These are phyloP conservation scores for Elaeagnus macrophylla DNA, from an alignment of 306 rosid genomes.

Conservation along the genomic window DNA sequence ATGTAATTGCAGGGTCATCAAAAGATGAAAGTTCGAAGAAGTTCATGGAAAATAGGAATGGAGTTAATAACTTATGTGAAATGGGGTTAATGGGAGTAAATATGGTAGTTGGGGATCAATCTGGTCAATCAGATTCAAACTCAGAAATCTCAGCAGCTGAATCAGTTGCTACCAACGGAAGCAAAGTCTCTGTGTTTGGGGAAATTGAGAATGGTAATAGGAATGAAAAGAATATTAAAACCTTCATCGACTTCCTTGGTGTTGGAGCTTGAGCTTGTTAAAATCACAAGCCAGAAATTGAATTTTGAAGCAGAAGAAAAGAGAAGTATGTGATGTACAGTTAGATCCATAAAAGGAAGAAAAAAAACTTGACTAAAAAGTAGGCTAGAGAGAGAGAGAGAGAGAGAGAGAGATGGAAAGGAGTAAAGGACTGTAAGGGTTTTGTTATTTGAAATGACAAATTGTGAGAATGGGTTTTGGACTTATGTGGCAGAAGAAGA, in stretches of 20 bases:
- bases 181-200: slow-evolving; percentile 32
- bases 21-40: slow-evolving; percentile 19
- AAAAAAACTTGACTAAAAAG: slow-evolving; percentile 11
- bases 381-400: not conserved
- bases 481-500: slow-evolving; percentile 11
- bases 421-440: no score
- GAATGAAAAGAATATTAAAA: slow-evolving; percentile 18
- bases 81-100: slow-evolving; percentile 9
- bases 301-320: not conserved
- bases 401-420: slow-evolving; percentile 10
- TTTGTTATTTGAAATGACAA: slow-evolving; percentile 7
- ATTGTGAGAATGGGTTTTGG: slow-evolving; percentile 27
- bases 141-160: slow-evolving; percentile 68
- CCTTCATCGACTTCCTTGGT: slow-evolving; percentile 91
- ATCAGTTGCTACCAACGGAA: slow-evolving; percentile 49
- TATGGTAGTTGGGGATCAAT: slow-evolving; percentile 30
- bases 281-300: not conserved
- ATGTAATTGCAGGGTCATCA: slow-evolving; percentile 33
- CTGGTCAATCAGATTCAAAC: slow-evolving; percentile 59
- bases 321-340: slow-evolving; percentile 37
- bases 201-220: slow-evolving; percentile 26
- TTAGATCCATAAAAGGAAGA: slow-evolving; percentile 35
- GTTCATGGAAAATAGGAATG: not conserved
- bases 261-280: slow-evolving; percentile 62
- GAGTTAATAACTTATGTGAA: not conserved